Conservation (phyloP, 176 grass and related monocot species). For the Tillandsia leiboldiana region DNA sequence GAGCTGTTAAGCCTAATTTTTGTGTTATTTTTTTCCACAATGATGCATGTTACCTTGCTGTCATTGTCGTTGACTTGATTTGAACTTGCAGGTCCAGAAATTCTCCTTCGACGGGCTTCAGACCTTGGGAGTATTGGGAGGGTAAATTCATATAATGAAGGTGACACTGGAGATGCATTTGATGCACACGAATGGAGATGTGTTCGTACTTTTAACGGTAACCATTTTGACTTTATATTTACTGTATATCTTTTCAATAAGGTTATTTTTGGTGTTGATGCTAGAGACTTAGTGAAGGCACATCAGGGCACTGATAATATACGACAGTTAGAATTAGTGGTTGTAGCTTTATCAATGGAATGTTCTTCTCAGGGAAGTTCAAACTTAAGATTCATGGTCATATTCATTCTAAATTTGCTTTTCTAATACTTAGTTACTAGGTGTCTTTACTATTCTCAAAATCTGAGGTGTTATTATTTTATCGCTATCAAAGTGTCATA, state of each 20-base stretch:
- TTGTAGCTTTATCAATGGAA: no score
- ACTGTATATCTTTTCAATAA: neutral
- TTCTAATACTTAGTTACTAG: no score
- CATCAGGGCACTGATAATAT: no score
- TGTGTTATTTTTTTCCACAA: no score
- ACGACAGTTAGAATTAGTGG: no score
- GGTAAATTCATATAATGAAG: constrained; percentile 42
- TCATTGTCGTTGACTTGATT: neutral
- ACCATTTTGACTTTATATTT: neutral
- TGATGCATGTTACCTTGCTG: no score
- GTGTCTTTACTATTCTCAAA: no score
- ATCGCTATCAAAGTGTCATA: neutral
- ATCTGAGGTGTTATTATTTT: neutral
- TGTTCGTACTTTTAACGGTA: constrained; percentile 78
- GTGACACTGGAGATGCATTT: constrained; percentile 58
- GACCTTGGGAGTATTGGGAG: constrained; percentile 36
- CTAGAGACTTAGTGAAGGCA: no score
- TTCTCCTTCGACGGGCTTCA: constrained; percentile 65
- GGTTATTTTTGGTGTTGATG: neutral
- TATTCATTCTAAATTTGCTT: no score
- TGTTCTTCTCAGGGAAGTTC: no score
- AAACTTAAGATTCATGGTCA: neutral
- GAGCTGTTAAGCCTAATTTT: no score
- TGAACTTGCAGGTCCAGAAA: constrained; percentile 71
- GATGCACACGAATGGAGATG: constrained; percentile 91